A percentile compares a stretch with the other conserved stretches of the same genome.
These are phyloP conservation scores for Sorghum bicolor DNA, from an alignment of 176 grass and related monocot species.

Conservation along the genomic window DNA sequence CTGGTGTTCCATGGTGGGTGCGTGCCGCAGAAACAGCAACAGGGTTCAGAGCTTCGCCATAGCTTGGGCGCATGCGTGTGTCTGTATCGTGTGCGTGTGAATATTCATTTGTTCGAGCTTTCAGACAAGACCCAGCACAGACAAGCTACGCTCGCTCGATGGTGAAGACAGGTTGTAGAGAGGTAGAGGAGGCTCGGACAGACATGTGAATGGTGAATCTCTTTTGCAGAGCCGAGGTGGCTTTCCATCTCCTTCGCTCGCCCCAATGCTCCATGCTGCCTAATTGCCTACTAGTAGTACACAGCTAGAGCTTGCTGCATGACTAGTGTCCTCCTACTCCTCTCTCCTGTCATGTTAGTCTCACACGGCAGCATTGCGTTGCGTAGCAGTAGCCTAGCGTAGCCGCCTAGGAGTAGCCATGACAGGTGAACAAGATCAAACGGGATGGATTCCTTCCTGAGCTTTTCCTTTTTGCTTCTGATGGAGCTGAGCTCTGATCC, in stretches of 20 bases:
- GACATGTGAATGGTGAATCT: slow-evolving; percentile 48
- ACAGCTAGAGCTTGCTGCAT: neutral
- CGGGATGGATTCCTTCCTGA: neutral
- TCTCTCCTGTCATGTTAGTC: slow-evolving; percentile 28
- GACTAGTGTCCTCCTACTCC: neutral
- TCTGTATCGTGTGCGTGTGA: slow-evolving; percentile 11
- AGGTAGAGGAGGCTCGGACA: too few species aligned
- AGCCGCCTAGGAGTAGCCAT: neutral
- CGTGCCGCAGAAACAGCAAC: neutral
- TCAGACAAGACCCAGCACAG: neutral
- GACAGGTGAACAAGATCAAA: slow-evolving; percentile 19
- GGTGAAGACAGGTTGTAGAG: neutral
- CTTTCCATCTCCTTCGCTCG: slow-evolving; percentile 32
- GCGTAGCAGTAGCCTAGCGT: neutral
- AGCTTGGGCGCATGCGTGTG: slow-evolving; percentile 16
- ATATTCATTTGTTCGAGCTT: neutral
- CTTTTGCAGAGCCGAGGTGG: slow-evolving; percentile 21
- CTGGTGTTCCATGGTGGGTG: slow-evolving; percentile 17
- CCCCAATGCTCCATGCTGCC: neutral
- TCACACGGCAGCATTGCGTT: neutral
- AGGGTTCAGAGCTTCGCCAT: neutral
- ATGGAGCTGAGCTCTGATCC: neutral
- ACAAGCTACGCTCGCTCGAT: slow-evolving; percentile 8
- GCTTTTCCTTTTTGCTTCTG: neutral
- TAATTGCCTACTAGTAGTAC: slow-evolving; percentile 11